Evolutionary conservation across 495 filamentous ascomycete species (phyloP), one percentile per base, ranked within the genome.

Genomic region (Saxispiralis lemnorum): DNA sequence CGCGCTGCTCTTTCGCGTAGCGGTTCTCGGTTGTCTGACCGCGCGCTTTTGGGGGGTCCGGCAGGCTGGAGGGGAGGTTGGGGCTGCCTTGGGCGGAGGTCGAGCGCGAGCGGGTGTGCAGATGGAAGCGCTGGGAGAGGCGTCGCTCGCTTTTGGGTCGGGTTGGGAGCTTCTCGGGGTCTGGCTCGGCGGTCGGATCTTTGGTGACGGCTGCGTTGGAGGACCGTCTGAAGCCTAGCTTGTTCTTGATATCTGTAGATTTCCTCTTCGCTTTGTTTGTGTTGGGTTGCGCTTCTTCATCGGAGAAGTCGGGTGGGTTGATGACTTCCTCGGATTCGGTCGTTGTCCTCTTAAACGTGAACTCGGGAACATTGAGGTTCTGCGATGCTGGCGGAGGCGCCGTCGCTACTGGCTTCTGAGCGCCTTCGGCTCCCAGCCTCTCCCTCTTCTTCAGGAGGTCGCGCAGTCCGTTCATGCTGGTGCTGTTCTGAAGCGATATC

Each of bases 331-430:
- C 72, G 1, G 76, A 76, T 43, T 76, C 66, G 11, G 88, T 93
- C 56, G 88, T 84, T 46, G 79, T 78, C 35, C 87, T 76, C 48
- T 92, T 68, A 66, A 96, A 81, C 45, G 69, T 85, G 64, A 95
- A 81, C 55, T 79, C 74, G 44, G 83, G 81, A 1, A 72, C 61
- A 47, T 59, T 58, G 39, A 35, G 18, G 11, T 11, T 41, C 48
- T 51, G 54, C 31, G 50, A 43, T n/a, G 42, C 37, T 10, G 36
- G 47, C 6, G 47, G 33, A 11, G 37, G 41, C 14, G 51, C 6
- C 17, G 35, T 31, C n/a, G 40, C 24, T 14, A 28, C 24, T n/a
- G 18, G 24, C 17, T 45, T 36, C 11, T 36, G 31, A n/a, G 41
- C 33, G 38, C 59, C 41, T 17, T 34, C 37, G 12, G 48, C 36